These are phyloP conservation scores for Ceratobasidium theobromae DNA, from an alignment of 1,284 basidiomycete species.

Conservation along the genomic window DNA sequence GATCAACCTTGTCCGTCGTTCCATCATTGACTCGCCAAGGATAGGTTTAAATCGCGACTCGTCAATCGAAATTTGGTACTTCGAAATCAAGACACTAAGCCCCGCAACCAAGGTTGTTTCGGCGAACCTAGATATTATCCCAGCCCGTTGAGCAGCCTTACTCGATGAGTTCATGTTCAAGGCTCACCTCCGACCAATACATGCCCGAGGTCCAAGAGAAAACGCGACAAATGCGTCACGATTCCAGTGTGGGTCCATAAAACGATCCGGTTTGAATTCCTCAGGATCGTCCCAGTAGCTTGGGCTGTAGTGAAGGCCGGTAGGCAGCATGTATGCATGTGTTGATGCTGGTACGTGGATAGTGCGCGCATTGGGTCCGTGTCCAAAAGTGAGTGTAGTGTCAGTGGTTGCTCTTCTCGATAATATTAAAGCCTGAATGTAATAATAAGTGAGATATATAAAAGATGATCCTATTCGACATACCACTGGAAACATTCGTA, in stretches of 20 bases:
- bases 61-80: slow-evolving; percentile 2
- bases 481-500: slow-evolving; percentile 11
- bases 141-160: not conserved
- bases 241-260: slow-evolving; percentile 36
- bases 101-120: slow-evolving; percentile 3
- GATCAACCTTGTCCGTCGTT: not conserved
- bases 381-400: not conserved
- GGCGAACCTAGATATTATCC: slow-evolving; percentile 1
- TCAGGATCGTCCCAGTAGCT: slow-evolving; percentile 38
- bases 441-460: not conserved
- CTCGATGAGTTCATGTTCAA: not conserved
- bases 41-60: not conserved
- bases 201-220: slow-evolving; percentile 40
- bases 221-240: slow-evolving; percentile 38
- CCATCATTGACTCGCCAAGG: not conserved
- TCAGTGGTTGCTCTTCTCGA: not conserved
- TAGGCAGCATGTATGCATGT: not conserved
- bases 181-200: slow-evolving; percentile 38
- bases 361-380: not conserved
- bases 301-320: slow-evolving; percentile 21
- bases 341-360: not conserved
- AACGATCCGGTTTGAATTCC: slow-evolving; percentile 40
- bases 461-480: not conserved
- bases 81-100: not conserved
- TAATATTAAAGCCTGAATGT: not conserved